Base-by-base conservation (phyloP, 2,329 filamentous ascomycete species). In the Cercospora canescens region DNA sequence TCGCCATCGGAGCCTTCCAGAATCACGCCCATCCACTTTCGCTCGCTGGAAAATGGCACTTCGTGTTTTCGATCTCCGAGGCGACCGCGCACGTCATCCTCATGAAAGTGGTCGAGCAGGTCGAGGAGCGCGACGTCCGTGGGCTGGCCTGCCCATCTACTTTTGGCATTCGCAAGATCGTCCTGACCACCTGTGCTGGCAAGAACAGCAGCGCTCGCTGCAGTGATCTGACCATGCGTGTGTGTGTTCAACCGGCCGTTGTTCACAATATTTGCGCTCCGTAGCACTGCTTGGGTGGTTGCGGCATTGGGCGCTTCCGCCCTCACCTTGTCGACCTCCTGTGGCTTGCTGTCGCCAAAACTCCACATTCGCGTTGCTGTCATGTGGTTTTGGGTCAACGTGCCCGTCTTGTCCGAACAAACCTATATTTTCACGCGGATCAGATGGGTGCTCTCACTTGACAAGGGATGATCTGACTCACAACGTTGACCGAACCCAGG, bases 21-120 rank as follows among this genome's bases (percentile, higher is more conserved):
- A 1, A 93, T 91, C 30, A 97, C 94, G 35, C 96, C 96, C 96
- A 99, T 99, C 94, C 94, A 99, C 79, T 99, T 99, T 64, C 94
- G 88, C 76, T 97, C 93, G 1, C 95, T 99, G 77, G 94, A 98
- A 79, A 99, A 99, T 0, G 95, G 94, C 0, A 92, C 94, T 78
- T 99, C 95, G 50, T 89, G 88, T 34, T 91, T 87, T 57, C 94
- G 91, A 34, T 87, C 85, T n/a, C 93, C 93, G 62, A 97, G 88
- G 9, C 91, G 90, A 55, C 95, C 91, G 67, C 96, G 89, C 54
- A 96, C 88, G 79, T 99, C 95, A 70, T 96, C 92, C 78, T 97
- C 94, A 66, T 91, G 91, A 76, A 96, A 95, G 26, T 88, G 87
- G 80, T 99, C 96, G 35, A 99, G 83, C 60, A 99, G 84, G 79